phyloP scores from a whole-genome alignment of 441 rosid genomes.

The Gossypium gossypioides region DNA sequence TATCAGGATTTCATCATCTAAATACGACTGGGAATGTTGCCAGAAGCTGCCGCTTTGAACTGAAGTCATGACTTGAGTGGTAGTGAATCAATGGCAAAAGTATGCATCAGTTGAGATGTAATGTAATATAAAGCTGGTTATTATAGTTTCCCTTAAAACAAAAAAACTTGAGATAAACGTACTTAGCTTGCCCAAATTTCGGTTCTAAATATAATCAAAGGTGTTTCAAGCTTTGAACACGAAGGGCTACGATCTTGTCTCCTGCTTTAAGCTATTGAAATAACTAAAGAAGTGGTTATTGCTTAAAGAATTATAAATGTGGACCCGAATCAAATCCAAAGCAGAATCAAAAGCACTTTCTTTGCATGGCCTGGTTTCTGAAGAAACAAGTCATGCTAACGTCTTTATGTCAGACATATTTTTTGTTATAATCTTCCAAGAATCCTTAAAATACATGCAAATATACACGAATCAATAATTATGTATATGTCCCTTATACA shows the following conservation, averaged over 20 bases:
- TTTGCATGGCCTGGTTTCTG: slow-evolving; percentile 6
- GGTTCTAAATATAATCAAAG: background rate
- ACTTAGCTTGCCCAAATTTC: slow-evolving; percentile 6
- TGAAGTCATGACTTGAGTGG: slow-evolving; percentile 26
- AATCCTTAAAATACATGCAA: too few relatives aligned
- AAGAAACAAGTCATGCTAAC: slow-evolving; percentile 1
- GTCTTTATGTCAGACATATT: too few relatives aligned
- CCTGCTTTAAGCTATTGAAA: slow-evolving; percentile 18
- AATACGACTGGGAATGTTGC: background rate
- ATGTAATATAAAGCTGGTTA: slow-evolving; percentile 6
- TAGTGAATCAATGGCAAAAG: slow-evolving; percentile 10
- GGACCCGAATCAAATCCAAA: slow-evolving; percentile 24
- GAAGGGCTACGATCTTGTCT: background rate
- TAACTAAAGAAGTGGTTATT: slow-evolving; percentile 22
- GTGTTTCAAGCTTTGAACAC: background rate
- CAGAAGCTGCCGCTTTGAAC: background rate
- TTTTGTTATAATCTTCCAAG: too few relatives aligned
- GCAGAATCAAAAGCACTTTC: slow-evolving; percentile 4
- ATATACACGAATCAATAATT: too few relatives aligned
- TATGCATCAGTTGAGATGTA: background rate
- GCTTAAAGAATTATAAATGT: slow-evolving; percentile 13
- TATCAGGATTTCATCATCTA: slow-evolving; percentile 45
- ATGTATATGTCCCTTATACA: too few relatives aligned
- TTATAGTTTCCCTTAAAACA: background rate
- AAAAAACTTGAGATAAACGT: background rate